Evolutionary conservation across 345 rosid genomes (phyloP), one percentile per base, ranked within the genome.

Genomic region (Firmiana major): DNA sequence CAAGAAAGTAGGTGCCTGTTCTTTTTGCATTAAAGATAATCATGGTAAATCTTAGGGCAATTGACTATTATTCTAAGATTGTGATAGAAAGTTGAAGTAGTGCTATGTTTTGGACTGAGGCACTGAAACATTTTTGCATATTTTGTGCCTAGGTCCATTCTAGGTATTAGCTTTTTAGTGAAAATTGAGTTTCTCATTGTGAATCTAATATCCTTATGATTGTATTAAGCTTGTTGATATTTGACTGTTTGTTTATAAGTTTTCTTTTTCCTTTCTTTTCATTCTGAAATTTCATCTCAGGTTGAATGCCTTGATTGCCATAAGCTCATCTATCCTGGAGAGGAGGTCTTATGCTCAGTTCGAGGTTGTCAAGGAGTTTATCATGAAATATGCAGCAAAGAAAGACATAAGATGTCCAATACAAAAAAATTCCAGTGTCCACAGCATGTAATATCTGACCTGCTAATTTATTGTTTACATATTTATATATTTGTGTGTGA

Each of bases 401-500:
- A 84, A 80, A 80, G 67, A 43, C 76, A 84, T 58, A 83, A 86
- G 17, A 62, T 86, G 77, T 76, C 86, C 3, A 89, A 80, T 38
- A 68, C 60, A 2, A 82, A 70, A 69, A 93, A 87, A 55, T 95
- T 95, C 75, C 92, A 79, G 87, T 95, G 99, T 75, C 94, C 97
- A 46, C 99, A 92, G 42, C 98, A 95, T 90, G 99, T 95, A 87
- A 87, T 85, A 42, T 76, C 69, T 60, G 49, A 68, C 21, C 4
- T 76, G 70, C 11, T 79, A 75, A 76, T 26, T 22, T 21, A 43
- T 63, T 43, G 36, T 36, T 36, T 45, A 36, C n/a, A n/a, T n/a
- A n/a, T n/a, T n/a, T n/a, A n/a, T 36, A 5, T 36, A 5, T 36
- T 3, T 36, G 40, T 36, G 40, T 36, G 40, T 36, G 40, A 2